Base-by-base conservation (phyloP, 768 basidiomycete genomes). In the Exidia glandulosa region DNA sequence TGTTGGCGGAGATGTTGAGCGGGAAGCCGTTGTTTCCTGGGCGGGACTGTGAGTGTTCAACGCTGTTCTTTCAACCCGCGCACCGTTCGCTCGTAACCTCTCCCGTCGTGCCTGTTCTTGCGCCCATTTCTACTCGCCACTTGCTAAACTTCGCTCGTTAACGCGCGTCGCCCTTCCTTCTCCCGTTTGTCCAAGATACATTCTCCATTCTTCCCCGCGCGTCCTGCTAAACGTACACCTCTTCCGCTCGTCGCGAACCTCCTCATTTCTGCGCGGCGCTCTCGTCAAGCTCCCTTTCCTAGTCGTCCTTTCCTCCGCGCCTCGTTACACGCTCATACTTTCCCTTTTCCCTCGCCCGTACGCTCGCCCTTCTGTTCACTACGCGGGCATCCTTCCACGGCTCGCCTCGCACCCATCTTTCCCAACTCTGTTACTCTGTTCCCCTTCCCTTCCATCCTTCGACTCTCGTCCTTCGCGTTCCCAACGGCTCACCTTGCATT, bases 1-100 rank as follows among this genome's bases (percentile, higher is more conserved):
- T 91, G 2, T 73, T 91, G 55, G 94, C 94, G 6, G 94, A 94
- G 73, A 93, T 94, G 91, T 75, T 94, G 0, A 84, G 80, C 61
- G 91, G 94, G n/a, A 86, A 88, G 68, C 90, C 94, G 0, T 73
- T 97, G 60, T 98, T 97, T 73, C 94, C 94, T 4, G 94, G 94
- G n/a, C 79, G 90, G 63, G 93, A 94, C 71, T 93, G 74, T 75
- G 54, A 58, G 74, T 70, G 6, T 13, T 36, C 36, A 9, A 19
- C 10, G 36, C 36, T 10, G 36, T 10, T 37, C 36, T 37, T 9
- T 37, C 36, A 19, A 37, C 36, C 36, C 9, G 36, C 36, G 36
- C 36, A 37, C 19, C 19, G 36, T 19, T 37, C 36, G 36, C 19
- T 19, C 10, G 36, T 9, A 37, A 10, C 10, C 36, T 19, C 36